phyloP scores from a whole-genome alignment of 768 basidiomycete species.

The Boletus vermiculosoides region DNA sequence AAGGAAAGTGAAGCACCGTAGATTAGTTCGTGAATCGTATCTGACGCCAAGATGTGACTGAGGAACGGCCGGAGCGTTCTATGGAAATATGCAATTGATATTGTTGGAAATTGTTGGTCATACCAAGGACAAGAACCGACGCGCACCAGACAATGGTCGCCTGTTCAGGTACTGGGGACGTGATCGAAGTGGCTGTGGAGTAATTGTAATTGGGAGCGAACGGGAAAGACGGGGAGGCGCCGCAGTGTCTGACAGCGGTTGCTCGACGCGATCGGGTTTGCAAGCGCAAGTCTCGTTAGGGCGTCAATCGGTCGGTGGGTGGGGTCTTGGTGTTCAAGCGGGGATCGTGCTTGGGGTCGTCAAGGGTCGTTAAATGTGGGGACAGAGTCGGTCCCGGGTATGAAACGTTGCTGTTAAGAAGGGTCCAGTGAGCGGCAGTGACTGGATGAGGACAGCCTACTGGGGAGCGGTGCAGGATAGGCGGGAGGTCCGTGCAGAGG shows the following conservation, averaged over 20 bases:
- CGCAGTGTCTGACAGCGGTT: conserved; percentile 4
- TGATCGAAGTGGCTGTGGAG: conserved; percentile 36
- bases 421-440: background rate
- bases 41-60: conserved; percentile 23
- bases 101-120: conserved; percentile 37
- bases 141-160: conserved; percentile 31
- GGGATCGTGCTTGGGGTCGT: conserved; percentile 24
- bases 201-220: conserved; percentile 29
- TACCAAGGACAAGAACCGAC: conserved; percentile 31
- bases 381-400: background rate
- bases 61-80: conserved; percentile 32
- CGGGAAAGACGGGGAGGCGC: conserved; percentile 23
- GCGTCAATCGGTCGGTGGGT: background rate
- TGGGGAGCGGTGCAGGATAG: conserved; percentile 4
- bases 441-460: conserved; percentile 10
- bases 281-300: background rate
- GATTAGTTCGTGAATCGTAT: conserved; percentile 22
- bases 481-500: background rate
- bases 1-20: conserved; percentile 21
- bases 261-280: conserved; percentile 6
- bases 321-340: background rate
- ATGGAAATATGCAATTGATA: conserved; percentile 35
- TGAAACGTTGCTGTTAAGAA: conserved; percentile 3
- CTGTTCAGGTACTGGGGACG: conserved; percentile 30
- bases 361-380: conserved; percentile 29